Evolutionary conservation across 148 eudicot species (phyloP), one percentile per base, ranked within the genome.

Genomic region (Diospyros kaki): DNA sequence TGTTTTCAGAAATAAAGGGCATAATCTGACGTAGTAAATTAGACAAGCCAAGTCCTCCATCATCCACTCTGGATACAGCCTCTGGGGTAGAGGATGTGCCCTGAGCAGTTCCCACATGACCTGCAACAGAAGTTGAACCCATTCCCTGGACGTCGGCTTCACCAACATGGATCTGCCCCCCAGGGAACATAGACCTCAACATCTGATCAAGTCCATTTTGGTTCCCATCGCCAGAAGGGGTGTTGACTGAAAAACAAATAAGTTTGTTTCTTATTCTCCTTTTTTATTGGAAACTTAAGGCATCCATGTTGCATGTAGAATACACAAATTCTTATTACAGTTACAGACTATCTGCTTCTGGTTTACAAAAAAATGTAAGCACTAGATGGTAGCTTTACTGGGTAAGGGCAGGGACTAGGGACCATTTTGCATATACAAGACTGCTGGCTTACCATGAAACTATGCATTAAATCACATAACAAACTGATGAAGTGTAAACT

Each of bases 21-120:
- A 87, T 78, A 43, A 87, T 82, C 54, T 84, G 86, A 38, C 76
- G 90, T 45, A 87, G 81, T 51, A 84, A 59, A 75, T 82, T 84
- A 50, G 90, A 84, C 64, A 87, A 77, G 64, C 78, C 55, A 43
- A 75, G 48, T 60, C 90, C 90, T 73, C 84, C 84, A 6, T 82
- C 80, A 69, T 76, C 80, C 15, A 15, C 80, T 15, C 71, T 42
- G 58, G 79, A 62, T 44, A 81, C 59, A 75, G 82, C 39, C 48
- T 64, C 86, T 56, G 78, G 80, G 56, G 81, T 54, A 66, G 74
- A 68, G 50, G 44, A 53, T 77, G 68, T 18, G 38, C 69, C 73
- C n/a, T 60, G 82, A 82, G 68, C 71, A 38, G 68, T 51, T 71
- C 18, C 76, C 58, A 51, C 28, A 52, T 68, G 50, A 41, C 66